Conservation (phyloP, 768 basidiomycete genomes). For the Hericium erinaceus region DNA sequence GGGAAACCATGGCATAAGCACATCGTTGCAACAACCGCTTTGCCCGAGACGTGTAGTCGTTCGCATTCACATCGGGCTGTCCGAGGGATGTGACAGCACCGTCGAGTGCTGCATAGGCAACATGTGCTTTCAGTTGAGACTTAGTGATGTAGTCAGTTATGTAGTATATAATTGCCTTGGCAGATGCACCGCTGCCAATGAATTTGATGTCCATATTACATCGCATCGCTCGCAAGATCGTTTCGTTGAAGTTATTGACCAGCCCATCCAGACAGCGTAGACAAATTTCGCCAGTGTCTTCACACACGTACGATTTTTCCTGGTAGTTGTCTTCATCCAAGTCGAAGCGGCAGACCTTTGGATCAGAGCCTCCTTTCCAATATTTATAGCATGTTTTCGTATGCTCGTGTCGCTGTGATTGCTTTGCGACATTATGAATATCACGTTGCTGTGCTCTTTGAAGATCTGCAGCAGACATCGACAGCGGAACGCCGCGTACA, state of each 20-base stretch:
- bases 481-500: background rate
- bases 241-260: slow-evolving; percentile 35
- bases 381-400: slow-evolving; percentile 31
- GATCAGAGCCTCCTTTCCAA: slow-evolving; percentile 17
- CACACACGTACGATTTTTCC: slow-evolving; percentile 18
- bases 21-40: slow-evolving; percentile 16
- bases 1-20: slow-evolving; percentile 2
- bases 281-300: slow-evolving; percentile 23
- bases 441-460: background rate
- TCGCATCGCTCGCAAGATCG: slow-evolving; percentile 11
- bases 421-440: slow-evolving; percentile 11
- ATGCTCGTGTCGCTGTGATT: slow-evolving; percentile 27
- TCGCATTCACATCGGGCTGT: background rate
- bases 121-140: slow-evolving; percentile 30
- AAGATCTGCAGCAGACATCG: background rate
- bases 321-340: slow-evolving; percentile 12
- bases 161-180: slow-evolving; percentile 36
- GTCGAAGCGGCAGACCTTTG: slow-evolving; percentile 20
- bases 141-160: slow-evolving; percentile 46
- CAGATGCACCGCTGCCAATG: slow-evolving; percentile 30
- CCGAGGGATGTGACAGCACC: slow-evolving; percentile 23
- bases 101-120: slow-evolving; percentile 31
- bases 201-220: slow-evolving; percentile 43
- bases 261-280: slow-evolving; percentile 28
- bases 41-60: slow-evolving; percentile 1